phyloP scores from a whole-genome alignment of 768 basidiomycete genomes.

The Boletus sp. region DNA sequence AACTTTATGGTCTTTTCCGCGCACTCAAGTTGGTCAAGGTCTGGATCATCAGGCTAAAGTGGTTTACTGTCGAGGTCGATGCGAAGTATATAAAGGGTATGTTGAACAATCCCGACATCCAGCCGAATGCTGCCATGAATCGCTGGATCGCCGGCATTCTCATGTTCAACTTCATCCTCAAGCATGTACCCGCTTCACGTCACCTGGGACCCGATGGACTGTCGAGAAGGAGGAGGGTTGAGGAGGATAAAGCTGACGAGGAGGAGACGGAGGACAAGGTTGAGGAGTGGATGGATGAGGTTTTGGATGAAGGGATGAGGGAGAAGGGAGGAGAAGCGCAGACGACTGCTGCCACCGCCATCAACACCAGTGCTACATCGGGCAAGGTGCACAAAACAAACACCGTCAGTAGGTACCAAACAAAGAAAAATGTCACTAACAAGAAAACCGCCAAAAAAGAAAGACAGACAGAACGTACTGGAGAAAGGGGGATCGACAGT shows the following conservation, averaged over 20 bases:
- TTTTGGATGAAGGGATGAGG: background rate
- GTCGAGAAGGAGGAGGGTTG: too few relatives aligned
- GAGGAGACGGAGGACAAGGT: conserved; percentile 16
- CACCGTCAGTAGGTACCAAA: too few relatives aligned
- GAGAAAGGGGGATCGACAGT: too few relatives aligned
- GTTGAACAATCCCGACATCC: conserved; percentile 33
- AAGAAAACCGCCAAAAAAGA: too few relatives aligned
- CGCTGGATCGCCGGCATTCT: conserved; percentile 29
- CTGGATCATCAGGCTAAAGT: conserved; percentile 30
- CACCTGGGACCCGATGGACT: conserved; percentile 9
- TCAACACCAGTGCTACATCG: too few relatives aligned
- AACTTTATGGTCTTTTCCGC: conserved; percentile 30
- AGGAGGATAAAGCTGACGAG: background rate
- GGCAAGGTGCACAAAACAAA: too few relatives aligned
- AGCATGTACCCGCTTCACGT: conserved; percentile 28
- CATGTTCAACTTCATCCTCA: conserved; percentile 32
- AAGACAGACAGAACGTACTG: too few relatives aligned
- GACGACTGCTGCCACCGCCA: too few relatives aligned
- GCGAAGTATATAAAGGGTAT: conserved; percentile 41
- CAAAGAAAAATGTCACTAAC: too few relatives aligned
- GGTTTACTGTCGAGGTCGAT: conserved; percentile 39
- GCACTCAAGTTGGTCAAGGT: conserved; percentile 23
- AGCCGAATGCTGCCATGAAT: conserved; percentile 32
- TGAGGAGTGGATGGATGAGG: conserved; percentile 23
- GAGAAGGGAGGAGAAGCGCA: too few relatives aligned